Percentiles rank a stretch among this genome's conserved stretches.
phyloP scores from a whole-genome alignment of 2,329 filamentous ascomycete genomes.

The Ophiostoma piceae region DNA sequence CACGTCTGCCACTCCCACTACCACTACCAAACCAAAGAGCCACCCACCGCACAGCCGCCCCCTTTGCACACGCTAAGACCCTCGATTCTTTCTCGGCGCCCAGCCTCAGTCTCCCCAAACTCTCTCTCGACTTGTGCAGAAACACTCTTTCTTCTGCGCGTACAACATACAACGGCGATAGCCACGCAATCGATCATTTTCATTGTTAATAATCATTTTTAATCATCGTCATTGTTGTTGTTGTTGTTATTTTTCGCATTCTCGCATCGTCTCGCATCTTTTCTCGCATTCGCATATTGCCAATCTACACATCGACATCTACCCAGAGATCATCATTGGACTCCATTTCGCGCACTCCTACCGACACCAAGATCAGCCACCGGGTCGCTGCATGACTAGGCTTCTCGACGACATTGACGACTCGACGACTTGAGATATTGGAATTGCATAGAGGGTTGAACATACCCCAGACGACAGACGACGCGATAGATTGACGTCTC shows the following conservation, averaged over 20 bases:
- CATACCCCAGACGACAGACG: neutral
- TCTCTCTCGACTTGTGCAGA: slow-evolving; percentile 12
- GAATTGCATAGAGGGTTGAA: neutral
- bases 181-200: slow-evolving; percentile 8
- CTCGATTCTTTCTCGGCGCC: slow-evolving; percentile 22
- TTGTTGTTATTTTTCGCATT: neutral
- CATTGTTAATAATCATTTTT: neutral
- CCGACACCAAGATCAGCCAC: slow-evolving; percentile 8
- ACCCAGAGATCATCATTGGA: neutral
- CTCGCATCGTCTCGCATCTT: neutral
- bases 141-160: slow-evolving; percentile 15
- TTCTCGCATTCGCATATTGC: neutral
- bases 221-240: neutral
- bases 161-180: slow-evolving; percentile 8
- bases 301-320: slow-evolving; percentile 3
- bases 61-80: slow-evolving; percentile 17
- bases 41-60: slow-evolving; percentile 14
- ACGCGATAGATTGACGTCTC: neutral
- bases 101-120: slow-evolving; percentile 18
- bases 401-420: slow-evolving; percentile 11
- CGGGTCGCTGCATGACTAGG: slow-evolving; percentile 6
- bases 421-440: neutral
- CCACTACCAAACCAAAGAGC: neutral
- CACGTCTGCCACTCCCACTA: neutral
- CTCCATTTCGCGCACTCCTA: neutral